Evolutionary conservation across 352 stramenopile species (phyloP).

Genomic region (Peronosclerospora sorghi): DNA sequence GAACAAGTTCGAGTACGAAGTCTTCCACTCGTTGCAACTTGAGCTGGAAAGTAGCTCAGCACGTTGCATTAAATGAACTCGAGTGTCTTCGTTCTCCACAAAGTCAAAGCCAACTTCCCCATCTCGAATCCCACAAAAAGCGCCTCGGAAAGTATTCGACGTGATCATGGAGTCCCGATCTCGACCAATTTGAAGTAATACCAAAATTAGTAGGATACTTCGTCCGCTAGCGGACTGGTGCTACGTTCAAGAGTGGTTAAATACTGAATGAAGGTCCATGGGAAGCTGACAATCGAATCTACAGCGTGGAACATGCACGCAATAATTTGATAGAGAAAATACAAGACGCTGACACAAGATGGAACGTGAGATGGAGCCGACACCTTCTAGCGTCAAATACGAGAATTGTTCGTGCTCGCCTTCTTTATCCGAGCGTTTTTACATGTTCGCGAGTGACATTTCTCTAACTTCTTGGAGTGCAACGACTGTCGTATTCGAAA

Average conservation of each 20-base stretch:
- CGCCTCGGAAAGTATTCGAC: constrained; percentile 55
- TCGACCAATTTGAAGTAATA: constrained; percentile 59
- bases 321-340: too few species aligned
- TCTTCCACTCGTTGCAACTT: constrained; percentile 13
- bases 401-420: constrained; percentile 52
- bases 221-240: constrained; percentile 54
- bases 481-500: constrained; percentile 25
- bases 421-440: constrained; percentile 25
- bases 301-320: not conserved
- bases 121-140: constrained; percentile 31
- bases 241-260: constrained; percentile 45
- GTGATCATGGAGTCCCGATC: constrained; percentile 28
- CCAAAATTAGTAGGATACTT: constrained; percentile 49
- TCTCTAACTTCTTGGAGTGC: constrained; percentile 30
- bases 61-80: constrained; percentile 11
- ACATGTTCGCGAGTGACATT: constrained; percentile 57
- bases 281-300: constrained; percentile 58
- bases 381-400: constrained; percentile 57
- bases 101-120: too few species aligned
- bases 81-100: constrained; percentile 19
- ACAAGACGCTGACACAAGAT: too few species aligned
- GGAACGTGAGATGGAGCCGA: constrained; percentile 41
- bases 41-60: not conserved
- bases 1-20: constrained; percentile 48
- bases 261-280: constrained; percentile 52